A percentile compares a stretch with the other conserved stretches of the same genome.
phyloP scores from a whole-genome alignment of 2,329 filamentous ascomycete genomes.

The Aspergillus fructus region DNA sequence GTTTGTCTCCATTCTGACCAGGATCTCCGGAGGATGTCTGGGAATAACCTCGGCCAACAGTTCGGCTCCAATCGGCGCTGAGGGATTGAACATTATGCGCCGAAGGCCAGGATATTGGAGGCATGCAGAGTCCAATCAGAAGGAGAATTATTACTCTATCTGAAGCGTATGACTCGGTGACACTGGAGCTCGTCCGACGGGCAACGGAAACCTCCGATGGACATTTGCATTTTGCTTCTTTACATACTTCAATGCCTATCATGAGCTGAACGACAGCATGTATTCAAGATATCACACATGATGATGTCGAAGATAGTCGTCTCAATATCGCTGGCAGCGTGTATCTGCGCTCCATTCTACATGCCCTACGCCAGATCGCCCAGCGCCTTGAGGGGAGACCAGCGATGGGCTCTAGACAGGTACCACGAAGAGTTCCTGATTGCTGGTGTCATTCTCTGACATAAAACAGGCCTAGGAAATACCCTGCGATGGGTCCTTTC shows the following conservation, averaged over 20 bases:
- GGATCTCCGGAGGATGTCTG: no score
- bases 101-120: not conserved
- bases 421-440: not conserved
- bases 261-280: not conserved
- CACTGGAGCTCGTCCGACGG: not conserved
- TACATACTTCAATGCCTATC: not conserved
- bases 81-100: not conserved
- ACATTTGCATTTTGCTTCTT: not conserved
- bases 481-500: not conserved
- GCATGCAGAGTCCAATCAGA: not conserved
- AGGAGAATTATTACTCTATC: no score
- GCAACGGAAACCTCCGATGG: not conserved
- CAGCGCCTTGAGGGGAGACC: not conserved
- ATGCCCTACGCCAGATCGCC: constrained; percentile 7
- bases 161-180: no score
- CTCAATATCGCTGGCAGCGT: constrained; percentile 2
- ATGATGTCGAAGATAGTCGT: constrained; percentile 2
- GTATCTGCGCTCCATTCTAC: constrained; percentile 12
- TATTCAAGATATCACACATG: not conserved
- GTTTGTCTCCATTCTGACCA: not conserved
- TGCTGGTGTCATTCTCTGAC: not conserved
- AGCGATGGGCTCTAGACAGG: not conserved
- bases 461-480: not conserved
- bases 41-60: no score
- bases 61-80: constrained; percentile 8